Percentiles rank a stretch among this genome's conserved stretches.
Evolutionary conservation across 225 moss, liverwort and hornwort genomes (phyloP).

Genomic region (Sphagnum contortum): DNA sequence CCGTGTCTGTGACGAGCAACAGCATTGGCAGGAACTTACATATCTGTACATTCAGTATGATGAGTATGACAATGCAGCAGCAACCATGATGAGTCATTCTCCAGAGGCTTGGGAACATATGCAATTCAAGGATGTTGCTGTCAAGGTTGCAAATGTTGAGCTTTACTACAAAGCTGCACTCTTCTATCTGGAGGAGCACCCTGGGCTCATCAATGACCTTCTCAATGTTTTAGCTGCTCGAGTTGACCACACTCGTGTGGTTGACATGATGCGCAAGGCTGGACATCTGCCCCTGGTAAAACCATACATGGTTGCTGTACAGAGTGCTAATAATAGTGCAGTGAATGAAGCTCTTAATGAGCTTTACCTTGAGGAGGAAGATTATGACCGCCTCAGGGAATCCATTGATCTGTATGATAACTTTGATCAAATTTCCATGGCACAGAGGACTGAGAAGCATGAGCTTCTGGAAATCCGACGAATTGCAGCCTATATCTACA

Average conservation of each 20-base stretch:
- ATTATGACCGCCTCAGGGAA: conserved; percentile 90
- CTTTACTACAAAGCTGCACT: conserved; percentile 90
- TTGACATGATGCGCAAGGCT: conserved; percentile 97
- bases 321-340: conserved; percentile 85
- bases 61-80: conserved; percentile 94
- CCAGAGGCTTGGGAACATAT: conserved; percentile 99
- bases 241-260: conserved; percentile 91
- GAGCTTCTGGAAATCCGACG: conserved; percentile 97
- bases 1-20: conserved; percentile 97
- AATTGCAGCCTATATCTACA: conserved; percentile 97
- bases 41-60: conserved; percentile 98
- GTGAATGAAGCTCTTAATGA: conserved; percentile 97
- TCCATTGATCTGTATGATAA: conserved; percentile 99
- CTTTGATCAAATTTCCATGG: conserved; percentile 96
- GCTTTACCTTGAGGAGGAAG: conserved; percentile 93
- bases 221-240: conserved; percentile 86
- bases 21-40: conserved; percentile 97
- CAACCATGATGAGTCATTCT: conserved; percentile 98
- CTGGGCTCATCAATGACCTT: conserved; percentile 88
- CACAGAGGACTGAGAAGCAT: conserved; percentile 94
- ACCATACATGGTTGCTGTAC: conserved; percentile 95
- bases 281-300: conserved; percentile 94
- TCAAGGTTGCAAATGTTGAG: conserved; percentile 96
- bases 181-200: conserved; percentile 95
- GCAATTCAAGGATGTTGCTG: conserved; percentile 98